These are phyloP conservation scores for Euphrasia confusa DNA, from an alignment of 257 asterid species.

Conservation along the genomic window DNA sequence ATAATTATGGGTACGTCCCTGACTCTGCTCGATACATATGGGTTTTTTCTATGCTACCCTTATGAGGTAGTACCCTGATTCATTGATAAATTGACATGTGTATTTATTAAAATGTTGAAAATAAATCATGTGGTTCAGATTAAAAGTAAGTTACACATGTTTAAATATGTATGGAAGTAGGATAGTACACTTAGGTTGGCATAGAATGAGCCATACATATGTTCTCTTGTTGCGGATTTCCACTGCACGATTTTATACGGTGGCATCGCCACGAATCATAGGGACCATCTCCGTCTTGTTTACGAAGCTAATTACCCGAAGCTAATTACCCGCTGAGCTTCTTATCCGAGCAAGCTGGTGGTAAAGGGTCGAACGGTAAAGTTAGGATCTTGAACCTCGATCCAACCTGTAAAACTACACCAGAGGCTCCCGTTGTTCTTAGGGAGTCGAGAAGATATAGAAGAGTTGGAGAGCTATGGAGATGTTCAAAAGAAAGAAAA, in stretches of 20 bases:
- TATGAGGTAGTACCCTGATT: no score
- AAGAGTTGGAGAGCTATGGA: slow-evolving; percentile 74
- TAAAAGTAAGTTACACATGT: no score
- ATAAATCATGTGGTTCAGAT: no score
- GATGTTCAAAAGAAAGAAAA: slow-evolving; percentile 86
- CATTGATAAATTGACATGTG: no score
- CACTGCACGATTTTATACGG: slow-evolving; percentile 89
- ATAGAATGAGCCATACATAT: slow-evolving; percentile 86
- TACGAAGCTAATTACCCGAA: slow-evolving; percentile 95
- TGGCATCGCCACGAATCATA: slow-evolving; percentile 88
- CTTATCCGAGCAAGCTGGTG: slow-evolving; percentile 85
- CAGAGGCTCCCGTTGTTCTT: slow-evolving; percentile 84
- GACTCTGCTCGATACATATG: no score
- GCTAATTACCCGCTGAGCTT: slow-evolving; percentile 89
- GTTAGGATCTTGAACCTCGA: slow-evolving; percentile 62
- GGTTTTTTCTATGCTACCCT: no score
- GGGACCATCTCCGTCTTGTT: slow-evolving; percentile 96
- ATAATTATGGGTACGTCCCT: no score
- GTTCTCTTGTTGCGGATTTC: slow-evolving; percentile 96
- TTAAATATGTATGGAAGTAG: no score
- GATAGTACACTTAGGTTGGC: no score
- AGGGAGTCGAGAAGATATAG: slow-evolving; percentile 81
- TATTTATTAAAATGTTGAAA: no score
- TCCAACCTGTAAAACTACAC: slow-evolving; percentile 78
- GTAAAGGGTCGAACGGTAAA: slow-evolving; percentile 82